phyloP scores from a whole-genome alignment of 2,329 filamentous ascomycete species.

The Colletotrichum acutatum region DNA sequence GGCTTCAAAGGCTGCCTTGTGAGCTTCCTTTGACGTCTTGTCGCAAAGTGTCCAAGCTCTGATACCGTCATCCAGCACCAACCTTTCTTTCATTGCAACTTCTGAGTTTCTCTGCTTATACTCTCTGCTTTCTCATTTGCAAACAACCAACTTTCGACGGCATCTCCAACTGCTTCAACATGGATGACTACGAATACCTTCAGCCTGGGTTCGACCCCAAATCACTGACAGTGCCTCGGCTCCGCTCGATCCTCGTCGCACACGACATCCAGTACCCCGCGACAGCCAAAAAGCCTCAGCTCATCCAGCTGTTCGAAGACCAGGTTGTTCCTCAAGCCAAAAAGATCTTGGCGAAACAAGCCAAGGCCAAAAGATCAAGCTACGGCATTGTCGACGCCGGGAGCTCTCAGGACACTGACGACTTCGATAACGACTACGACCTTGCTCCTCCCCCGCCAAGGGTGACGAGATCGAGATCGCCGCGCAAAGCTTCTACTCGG shows the following conservation, averaged over 20 bases:
- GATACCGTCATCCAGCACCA: neutral
- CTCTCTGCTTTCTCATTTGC: neutral
- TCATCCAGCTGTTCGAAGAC: conserved; percentile 85
- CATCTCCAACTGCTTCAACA: conserved; percentile 44
- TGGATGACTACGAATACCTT: conserved; percentile 83
- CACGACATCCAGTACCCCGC: conserved; percentile 89
- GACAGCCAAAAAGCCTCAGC: conserved; percentile 89
- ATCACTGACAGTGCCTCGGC: conserved; percentile 84
- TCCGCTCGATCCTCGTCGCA: conserved; percentile 90
- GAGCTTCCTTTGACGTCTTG: conserved; percentile 24
- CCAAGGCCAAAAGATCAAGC: conserved; percentile 85
- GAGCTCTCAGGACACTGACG: conserved; percentile 73
- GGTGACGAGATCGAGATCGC: conserved; percentile 64
- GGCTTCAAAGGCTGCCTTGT: conserved; percentile 4
- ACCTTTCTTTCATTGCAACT: conserved; percentile 2
- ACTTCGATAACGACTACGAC: conserved; percentile 72
- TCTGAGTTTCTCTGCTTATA: neutral
- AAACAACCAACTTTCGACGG: neutral
- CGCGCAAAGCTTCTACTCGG: conserved; percentile 63
- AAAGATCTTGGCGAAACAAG: conserved; percentile 79
- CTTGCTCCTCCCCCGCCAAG: conserved; percentile 60
- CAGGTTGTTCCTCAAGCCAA: conserved; percentile 82
- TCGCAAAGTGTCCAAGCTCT: conserved; percentile 25
- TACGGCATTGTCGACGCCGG: conserved; percentile 81
- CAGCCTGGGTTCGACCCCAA: conserved; percentile 87